Evolutionary conservation across 1,284 basidiomycete species (phyloP), one percentile per base, ranked within the genome.

Genomic region (Serendipita sp.): DNA sequence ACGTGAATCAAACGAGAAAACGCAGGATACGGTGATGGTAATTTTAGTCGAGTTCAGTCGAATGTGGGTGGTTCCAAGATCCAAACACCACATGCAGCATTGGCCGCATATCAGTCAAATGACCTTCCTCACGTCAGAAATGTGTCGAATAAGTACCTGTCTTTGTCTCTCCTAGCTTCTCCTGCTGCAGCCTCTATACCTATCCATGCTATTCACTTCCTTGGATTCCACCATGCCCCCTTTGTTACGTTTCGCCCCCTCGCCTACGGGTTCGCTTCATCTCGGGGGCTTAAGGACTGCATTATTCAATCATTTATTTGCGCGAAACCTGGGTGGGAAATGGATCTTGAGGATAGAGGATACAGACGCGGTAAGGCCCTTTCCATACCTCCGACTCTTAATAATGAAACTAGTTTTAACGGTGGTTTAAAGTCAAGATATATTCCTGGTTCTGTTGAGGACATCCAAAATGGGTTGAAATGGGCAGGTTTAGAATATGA

Each of bases 401-500:
- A 61, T 22, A 15, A 61, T 26, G 38, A 35, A 22, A 15, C 34
- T 32, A 60, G 61, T 60, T 15, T 42, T 41, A 64, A 34, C 17
- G 41, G 26, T 13, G 26, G 4, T 22, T 26, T 22, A 2, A 65
- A 95, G 92, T 79, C 83, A 1, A 79, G 93, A 58, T 79, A 83
- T 64, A 91, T 96, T 0, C 82, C 84, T 2, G 92, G 89, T 1
- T 86, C 93, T 1, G 84, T 93, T 1, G 88, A 95, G 30, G 84
- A 85, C 2, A 85, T 98, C 60, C 76, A 84, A 64, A 77, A 78
- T 15, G 85, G 87, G 1, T 75, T 99, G 60, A 80, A 84, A 34
- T 99, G 96, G 96, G 90, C 93, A n/a, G 91, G 93, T 2, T 74
- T 99, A 32, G 79, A 91, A 3, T 96, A 91, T 71, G 93, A 98